Conservation (phyloP, 192 early-diverging fungal genomes). For the Irineochytrium annulatum region DNA sequence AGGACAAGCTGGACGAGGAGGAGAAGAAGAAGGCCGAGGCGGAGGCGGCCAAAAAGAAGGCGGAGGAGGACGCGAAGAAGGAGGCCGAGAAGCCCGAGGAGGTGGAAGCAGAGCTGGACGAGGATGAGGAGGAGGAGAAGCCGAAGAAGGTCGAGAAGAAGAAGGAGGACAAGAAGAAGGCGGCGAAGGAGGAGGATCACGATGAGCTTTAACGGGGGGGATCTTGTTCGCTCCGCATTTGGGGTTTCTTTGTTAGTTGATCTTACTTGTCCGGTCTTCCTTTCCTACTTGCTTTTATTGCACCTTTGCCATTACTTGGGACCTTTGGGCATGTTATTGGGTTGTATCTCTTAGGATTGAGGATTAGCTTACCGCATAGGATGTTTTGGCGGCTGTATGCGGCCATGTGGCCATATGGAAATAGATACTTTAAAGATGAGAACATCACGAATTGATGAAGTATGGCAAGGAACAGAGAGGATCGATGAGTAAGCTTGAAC, state of each 20-base stretch:
- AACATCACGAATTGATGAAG: no score
- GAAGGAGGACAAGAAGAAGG: conserved; percentile 38
- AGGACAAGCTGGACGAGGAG: conserved; percentile 5
- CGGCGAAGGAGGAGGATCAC: conserved; percentile 39
- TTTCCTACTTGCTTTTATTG: no score
- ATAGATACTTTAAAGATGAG: no score
- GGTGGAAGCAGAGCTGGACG: conserved; percentile 5
- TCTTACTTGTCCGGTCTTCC: no score
- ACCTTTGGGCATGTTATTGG: no score
- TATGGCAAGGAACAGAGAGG: no score
- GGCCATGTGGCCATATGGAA: no score
- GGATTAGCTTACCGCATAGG: no score
- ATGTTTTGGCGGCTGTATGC: no score
- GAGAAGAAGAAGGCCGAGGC: conserved; percentile 21
- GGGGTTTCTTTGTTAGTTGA: neutral
- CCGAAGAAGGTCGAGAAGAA: conserved; percentile 31
- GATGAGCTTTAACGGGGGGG: conserved; percentile 46
- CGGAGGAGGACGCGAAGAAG: conserved; percentile 7
- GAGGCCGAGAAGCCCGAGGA: conserved; percentile 16
- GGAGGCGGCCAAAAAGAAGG: conserved; percentile 18
- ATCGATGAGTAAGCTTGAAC: no score
- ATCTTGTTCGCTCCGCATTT: conserved; percentile 9
- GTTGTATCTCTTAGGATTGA: no score
- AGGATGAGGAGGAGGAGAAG: conserved; percentile 27
- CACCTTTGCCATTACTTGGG: no score